Evolutionary conservation across 176 grass and related monocot genomes (phyloP).

Genomic region (Microstegium vimineum): DNA sequence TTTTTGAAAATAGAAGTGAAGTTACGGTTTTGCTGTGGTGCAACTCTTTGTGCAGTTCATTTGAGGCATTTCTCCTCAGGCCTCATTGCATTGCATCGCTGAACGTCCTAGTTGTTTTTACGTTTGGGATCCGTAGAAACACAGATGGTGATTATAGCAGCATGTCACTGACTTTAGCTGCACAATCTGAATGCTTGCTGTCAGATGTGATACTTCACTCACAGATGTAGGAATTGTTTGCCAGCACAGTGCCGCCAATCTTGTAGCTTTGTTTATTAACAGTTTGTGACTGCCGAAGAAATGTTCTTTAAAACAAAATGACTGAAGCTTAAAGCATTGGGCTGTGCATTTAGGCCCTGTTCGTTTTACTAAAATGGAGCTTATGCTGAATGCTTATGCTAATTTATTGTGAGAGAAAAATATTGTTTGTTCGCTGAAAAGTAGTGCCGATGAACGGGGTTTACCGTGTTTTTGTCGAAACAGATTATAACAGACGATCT

Average conservation of each 20-base stretch:
- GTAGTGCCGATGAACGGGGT: too few species aligned
- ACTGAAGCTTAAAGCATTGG: background rate
- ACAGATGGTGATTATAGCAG: too few species aligned
- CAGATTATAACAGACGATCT: background rate
- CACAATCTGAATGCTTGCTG: background rate
- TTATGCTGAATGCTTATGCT: too few species aligned
- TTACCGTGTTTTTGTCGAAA: background rate
- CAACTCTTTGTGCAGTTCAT: background rate
- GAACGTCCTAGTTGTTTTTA: background rate
- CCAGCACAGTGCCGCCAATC: background rate
- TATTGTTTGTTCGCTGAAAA: too few species aligned
- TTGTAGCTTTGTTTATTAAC: background rate
- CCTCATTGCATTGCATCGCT: background rate
- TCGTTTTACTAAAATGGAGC: too few species aligned
- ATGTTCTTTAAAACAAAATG: too few species aligned
- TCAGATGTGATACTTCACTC: background rate
- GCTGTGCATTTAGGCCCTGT: too few species aligned
- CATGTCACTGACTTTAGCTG: background rate
- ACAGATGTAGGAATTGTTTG: background rate
- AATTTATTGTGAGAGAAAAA: too few species aligned
- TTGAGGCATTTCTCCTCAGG: background rate
- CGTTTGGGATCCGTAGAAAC: too few species aligned
- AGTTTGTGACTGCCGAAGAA: background rate
- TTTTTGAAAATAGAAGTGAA: background rate
- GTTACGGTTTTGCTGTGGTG: background rate